Conservation (phyloP, 2,329 filamentous ascomycete genomes). For the Phialemonium atrogriseum region DNA sequence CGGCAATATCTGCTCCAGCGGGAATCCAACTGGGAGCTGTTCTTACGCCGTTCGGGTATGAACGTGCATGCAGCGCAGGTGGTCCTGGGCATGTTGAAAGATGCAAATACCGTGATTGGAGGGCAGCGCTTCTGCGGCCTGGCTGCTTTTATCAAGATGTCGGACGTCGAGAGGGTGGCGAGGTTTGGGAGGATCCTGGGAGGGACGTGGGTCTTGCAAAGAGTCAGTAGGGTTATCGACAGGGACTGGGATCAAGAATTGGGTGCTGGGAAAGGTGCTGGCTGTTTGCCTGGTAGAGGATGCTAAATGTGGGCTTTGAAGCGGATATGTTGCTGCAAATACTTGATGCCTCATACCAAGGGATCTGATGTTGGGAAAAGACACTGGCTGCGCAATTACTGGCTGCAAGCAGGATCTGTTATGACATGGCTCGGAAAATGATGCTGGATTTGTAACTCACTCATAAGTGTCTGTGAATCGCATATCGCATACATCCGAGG, state of each 20-base stretch:
- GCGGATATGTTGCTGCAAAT: not conserved
- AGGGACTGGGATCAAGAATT: slow-evolving; percentile 31
- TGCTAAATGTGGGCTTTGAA: too few relatives aligned
- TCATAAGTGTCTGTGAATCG: too few relatives aligned
- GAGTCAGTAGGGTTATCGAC: slow-evolving; percentile 44
- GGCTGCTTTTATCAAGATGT: slow-evolving; percentile 49
- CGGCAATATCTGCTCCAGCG: slow-evolving; percentile 34
- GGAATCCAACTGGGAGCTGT: slow-evolving; percentile 61
- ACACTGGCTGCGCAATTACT: not conserved
- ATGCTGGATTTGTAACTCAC: not conserved
- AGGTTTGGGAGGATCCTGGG: slow-evolving; percentile 46
- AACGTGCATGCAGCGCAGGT: slow-evolving; percentile 66
- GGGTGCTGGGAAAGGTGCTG: slow-evolving; percentile 7
- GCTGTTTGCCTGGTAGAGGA: too few relatives aligned
- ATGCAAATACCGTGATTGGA: slow-evolving; percentile 10
- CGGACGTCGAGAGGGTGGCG: slow-evolving; percentile 33
- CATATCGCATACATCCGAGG: too few relatives aligned
- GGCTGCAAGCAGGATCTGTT: not conserved
- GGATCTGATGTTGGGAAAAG: too few relatives aligned
- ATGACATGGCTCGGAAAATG: not conserved
- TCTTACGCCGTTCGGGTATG: slow-evolving; percentile 56
- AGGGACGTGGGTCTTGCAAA: slow-evolving; percentile 41
- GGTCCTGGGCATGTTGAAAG: slow-evolving; percentile 42
- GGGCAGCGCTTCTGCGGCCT: slow-evolving; percentile 30
- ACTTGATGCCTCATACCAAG: not conserved